Evolutionary conservation across 2,329 filamentous ascomycete genomes (phyloP).

Genomic region (Exutisphaerella laricina): DNA sequence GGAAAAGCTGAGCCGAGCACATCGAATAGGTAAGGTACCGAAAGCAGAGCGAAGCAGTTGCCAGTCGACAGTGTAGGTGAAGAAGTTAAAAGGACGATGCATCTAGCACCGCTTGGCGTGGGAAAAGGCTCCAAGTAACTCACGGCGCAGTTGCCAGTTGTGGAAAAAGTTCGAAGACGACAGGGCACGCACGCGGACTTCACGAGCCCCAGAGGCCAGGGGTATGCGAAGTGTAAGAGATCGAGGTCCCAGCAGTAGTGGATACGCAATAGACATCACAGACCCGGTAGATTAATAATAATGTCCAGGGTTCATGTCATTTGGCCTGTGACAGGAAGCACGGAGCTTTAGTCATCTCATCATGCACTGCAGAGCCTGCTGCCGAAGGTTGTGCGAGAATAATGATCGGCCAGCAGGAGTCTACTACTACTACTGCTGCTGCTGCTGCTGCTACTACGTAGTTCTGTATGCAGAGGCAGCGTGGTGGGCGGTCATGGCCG

Average conservation of each 20-base stretch:
- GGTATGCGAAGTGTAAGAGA: conserved; percentile 5
- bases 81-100: background rate
- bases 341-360: conserved; percentile 4
- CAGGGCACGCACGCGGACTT: conserved; percentile 9
- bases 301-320: conserved; percentile 11
- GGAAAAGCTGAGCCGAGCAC: background rate
- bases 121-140: background rate
- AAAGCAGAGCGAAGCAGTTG: background rate
- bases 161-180: conserved; percentile 1
- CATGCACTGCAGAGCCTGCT: background rate
- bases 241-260: conserved; percentile 1
- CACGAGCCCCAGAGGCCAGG: conserved; percentile 7
- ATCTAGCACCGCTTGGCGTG: background rate
- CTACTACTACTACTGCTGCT: too few relatives aligned
- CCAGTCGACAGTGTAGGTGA: background rate
- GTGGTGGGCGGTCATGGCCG: too few relatives aligned
- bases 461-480: too few relatives aligned
- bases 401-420: background rate
- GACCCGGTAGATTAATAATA: too few relatives aligned
- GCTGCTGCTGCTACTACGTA: too few relatives aligned
- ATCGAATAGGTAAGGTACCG: too few relatives aligned
- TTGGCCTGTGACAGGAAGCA: background rate
- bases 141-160: conserved; percentile 8
- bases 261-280: too few relatives aligned
- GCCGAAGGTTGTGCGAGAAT: background rate